Percentiles rank a stretch among this genome's conserved stretches.
phyloP scores from a whole-genome alignment of 2,329 filamentous ascomycete species.

The Geosmithia flava region DNA sequence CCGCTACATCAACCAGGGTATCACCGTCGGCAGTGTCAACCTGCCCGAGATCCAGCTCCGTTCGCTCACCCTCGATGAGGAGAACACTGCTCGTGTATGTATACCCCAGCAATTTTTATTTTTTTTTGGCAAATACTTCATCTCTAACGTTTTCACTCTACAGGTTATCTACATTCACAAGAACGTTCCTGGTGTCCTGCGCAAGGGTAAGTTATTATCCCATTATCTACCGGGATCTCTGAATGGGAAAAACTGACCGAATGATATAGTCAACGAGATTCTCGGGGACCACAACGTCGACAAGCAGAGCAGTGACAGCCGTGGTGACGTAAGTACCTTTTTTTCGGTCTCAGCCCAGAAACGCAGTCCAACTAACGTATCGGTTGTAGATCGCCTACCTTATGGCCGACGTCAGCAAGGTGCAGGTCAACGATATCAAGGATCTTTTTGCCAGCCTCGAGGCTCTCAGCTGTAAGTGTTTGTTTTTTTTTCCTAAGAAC shows the following conservation, averaged over 20 bases:
- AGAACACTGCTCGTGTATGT: conserved; percentile 67
- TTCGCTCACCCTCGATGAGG: conserved; percentile 80
- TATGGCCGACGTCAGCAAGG: conserved; percentile 93
- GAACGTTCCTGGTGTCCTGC: conserved; percentile 90
- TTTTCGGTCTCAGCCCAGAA: neutral
- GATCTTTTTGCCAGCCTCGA: conserved; percentile 77
- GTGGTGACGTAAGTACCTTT: conserved; percentile 50
- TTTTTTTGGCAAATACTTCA: neutral
- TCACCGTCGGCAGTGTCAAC: conserved; percentile 86
- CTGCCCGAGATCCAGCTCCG: conserved; percentile 89
- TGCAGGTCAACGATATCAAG: conserved; percentile 70
- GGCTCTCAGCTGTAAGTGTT: conserved; percentile 57
- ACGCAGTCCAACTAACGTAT: conserved; percentile 21
- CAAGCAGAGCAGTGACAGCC: conserved; percentile 95
- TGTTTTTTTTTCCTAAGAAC: conserved; percentile 15
- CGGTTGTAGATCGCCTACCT: conserved; percentile 57
- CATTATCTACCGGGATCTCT: neutral
- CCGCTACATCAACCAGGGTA: conserved; percentile 90
- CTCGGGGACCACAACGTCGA: conserved; percentile 94
- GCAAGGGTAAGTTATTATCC: conserved; percentile 32
- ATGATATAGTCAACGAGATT: conserved; percentile 72
- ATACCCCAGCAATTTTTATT: neutral
- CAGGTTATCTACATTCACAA: conserved; percentile 89
- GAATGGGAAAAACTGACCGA: neutral
- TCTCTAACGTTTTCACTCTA: neutral